Evolutionary conservation across 148 eudicot species (phyloP).

Genomic region (Silene conica): DNA sequence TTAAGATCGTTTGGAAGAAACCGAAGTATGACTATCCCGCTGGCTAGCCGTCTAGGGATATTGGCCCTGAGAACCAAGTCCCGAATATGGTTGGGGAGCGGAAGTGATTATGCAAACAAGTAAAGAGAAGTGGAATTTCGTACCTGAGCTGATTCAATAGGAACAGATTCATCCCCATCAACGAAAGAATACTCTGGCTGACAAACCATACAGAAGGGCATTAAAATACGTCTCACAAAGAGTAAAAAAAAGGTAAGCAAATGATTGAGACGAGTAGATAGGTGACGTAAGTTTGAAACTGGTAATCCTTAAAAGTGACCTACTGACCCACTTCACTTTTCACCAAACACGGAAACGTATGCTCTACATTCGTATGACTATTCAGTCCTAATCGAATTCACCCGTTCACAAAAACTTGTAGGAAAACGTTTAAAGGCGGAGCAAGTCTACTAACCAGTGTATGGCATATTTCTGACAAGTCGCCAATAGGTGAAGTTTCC

Average conservation of each 20-base stretch:
- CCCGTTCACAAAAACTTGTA: background rate
- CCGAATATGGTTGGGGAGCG: no score
- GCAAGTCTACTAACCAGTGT: conserved; percentile 50
- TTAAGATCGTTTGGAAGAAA: background rate
- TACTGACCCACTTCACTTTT: no score
- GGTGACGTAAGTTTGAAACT: background rate
- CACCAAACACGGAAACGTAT: no score
- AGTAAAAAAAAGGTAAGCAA: no score
- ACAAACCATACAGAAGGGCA: conserved; percentile 12
- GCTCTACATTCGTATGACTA: background rate
- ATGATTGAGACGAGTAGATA: no score
- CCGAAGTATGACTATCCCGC: background rate
- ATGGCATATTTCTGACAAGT: conserved; percentile 74
- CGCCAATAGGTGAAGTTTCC: conserved; percentile 65
- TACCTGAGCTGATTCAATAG: conserved; percentile 80
- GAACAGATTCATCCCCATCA: conserved; percentile 95
- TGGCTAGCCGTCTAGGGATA: no score
- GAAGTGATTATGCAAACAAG: background rate
- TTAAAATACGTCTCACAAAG: no score
- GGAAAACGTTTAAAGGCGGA: background rate
- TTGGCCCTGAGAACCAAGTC: no score
- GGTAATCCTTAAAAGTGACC: background rate
- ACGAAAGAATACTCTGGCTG: conserved; percentile 80
- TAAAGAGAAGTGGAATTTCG: background rate
- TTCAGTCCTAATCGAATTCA: background rate